Base-by-base conservation (phyloP, 2,329 filamentous ascomycete genomes). In the Bertia moriformis region DNA sequence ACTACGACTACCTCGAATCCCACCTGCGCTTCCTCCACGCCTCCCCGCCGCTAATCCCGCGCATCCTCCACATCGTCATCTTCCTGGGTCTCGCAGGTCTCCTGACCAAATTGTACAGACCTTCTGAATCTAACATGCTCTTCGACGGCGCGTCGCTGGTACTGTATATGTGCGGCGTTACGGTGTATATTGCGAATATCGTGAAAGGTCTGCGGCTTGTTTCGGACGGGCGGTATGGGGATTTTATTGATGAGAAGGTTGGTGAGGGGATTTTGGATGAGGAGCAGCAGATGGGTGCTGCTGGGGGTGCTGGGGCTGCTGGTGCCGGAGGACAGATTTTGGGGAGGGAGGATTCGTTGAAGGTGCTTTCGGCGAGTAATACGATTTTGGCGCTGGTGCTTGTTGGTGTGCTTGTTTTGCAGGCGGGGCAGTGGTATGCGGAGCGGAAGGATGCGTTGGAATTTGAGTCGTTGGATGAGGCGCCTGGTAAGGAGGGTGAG, bases 381-480 rank as follows among this genome's bases (percentile, higher is more conserved):
- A 96, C 91, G 3, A 98, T 98, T 55, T 62, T 96, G 41, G 91
- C 89, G 24, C 71, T 98, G 35, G 86, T 98, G 19, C 63, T 98
- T 39, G 79, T 96, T 3, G 91, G 91, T 4, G 84, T 98, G 7
- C 58, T 98, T 46, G 84, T 95, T 22, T 63, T 98, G 53, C 91
- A 98, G 73, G 86, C 86, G 15, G 91, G 91, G 10, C 86, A 96
- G 70, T 96, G 89, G 91, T 98, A 98, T 63, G 91, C 91, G 18
- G 88, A 96, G 71, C 73, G 84, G 55, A 93, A 93, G 64, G 88
- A 96, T 60, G 70, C 71, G 52, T 82, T 88, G 56, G 88, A 95
- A 59, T 68, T 72, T 41, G 75, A 73, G 52, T 71, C 75, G 54
- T 68, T 80, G 45, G 72, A 78, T 48, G 61, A 66, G 57, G 66